These are phyloP conservation scores for Paramecium pentaurelia DNA, from an alignment of 73 alveolate genomes.

Conservation along the genomic window DNA sequence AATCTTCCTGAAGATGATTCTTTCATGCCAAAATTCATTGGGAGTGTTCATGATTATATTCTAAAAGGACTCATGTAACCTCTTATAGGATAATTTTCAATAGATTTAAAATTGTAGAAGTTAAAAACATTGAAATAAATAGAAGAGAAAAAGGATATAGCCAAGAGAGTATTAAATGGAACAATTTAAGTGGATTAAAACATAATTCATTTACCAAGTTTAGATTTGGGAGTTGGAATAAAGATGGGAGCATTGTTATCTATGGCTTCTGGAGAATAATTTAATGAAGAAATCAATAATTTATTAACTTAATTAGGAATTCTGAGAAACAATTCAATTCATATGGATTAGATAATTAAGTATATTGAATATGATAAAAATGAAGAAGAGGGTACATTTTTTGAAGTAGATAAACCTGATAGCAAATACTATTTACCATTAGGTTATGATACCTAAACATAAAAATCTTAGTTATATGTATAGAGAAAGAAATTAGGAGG, in stretches of 20 bases:
- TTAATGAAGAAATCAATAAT: neutral
- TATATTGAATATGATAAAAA: neutral
- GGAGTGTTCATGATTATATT: constrained; percentile 70
- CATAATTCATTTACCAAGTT: neutral
- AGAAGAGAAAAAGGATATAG: neutral
- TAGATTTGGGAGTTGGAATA: neutral
- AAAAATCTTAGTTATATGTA: neutral
- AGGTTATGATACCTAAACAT: constrained; percentile 21
- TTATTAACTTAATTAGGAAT: neutral
- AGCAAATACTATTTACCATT: neutral
- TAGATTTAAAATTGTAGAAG: constrained; percentile 70
- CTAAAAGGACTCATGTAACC: constrained; percentile 88
- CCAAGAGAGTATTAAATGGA: neutral
- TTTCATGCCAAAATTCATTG: constrained; percentile 74
- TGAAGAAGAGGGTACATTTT: constrained; percentile 5
- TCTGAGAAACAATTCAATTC: neutral
- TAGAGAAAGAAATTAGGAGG: neutral
- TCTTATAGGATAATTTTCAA: constrained; percentile 86
- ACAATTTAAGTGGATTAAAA: neutral
- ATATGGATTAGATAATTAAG: neutral
- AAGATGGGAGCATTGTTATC: neutral
- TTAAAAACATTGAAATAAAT: constrained; percentile 61
- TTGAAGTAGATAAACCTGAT: neutral
- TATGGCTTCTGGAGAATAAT: neutral
- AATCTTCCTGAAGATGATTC: constrained; percentile 81